These are phyloP conservation scores for Orbilia blumenaviensis DNA, from an alignment of 2,329 filamentous ascomycete species.

Conservation along the genomic window DNA sequence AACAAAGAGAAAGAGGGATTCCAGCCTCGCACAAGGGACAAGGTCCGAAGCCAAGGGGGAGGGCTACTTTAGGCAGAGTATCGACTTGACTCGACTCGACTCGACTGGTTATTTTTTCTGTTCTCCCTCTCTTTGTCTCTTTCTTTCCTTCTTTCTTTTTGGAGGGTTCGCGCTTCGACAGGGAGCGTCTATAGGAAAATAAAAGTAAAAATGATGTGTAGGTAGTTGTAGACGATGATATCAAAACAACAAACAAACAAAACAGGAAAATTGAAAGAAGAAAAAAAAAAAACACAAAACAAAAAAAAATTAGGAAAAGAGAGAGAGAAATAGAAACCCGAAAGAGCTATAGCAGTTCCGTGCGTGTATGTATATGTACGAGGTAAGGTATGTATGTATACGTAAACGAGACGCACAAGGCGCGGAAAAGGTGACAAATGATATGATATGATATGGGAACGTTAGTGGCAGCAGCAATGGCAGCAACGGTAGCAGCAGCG, in stretches of 20 bases:
- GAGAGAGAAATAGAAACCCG: too few relatives aligned
- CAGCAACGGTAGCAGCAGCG: too few relatives aligned
- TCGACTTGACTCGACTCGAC: too few relatives aligned
- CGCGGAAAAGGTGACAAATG: slow-evolving; percentile 51
- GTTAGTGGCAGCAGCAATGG: too few relatives aligned
- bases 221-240: background rate
- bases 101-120: too few relatives aligned
- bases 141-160: background rate
- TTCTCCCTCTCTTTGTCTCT: too few relatives aligned
- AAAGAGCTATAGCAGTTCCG: background rate
- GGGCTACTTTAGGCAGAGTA: slow-evolving; percentile 15
- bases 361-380: background rate
- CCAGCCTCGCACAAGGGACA: slow-evolving; percentile 36
- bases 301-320: slow-evolving; percentile 20
- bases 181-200: slow-evolving; percentile 2
- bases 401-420: slow-evolving; percentile 44
- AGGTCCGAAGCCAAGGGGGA: too few relatives aligned
- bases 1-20: slow-evolving; percentile 23
- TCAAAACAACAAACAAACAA: slow-evolving; percentile 28
- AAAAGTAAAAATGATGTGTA: background rate
- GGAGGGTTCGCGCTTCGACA: background rate
- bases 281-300: slow-evolving; percentile 18
- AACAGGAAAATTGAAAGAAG: slow-evolving; percentile 1
- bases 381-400: slow-evolving; percentile 19
- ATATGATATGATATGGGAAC: slow-evolving; percentile 24